phyloP scores from a whole-genome alignment of 140 eudicot species.

The Flaveria floridana region DNA sequence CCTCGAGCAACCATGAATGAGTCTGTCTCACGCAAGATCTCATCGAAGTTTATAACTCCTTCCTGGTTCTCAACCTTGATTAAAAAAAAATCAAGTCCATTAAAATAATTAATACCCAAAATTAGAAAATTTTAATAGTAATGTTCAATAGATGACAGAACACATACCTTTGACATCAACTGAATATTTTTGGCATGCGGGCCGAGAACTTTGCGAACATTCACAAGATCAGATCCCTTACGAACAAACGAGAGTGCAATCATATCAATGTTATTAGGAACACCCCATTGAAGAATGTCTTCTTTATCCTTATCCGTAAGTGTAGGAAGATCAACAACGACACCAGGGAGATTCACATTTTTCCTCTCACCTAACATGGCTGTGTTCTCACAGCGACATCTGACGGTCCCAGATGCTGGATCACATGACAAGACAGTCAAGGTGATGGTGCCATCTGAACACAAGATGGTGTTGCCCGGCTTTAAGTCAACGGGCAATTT shows the following conservation, averaged over 20 bases:
- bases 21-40: slow-evolving; percentile 54
- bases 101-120: background rate
- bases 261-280: slow-evolving; percentile 56
- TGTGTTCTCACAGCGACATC: slow-evolving; percentile 57
- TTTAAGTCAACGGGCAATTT: slow-evolving; percentile 54
- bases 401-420: slow-evolving; percentile 43
- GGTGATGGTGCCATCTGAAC: slow-evolving; percentile 62
- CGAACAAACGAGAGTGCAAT: slow-evolving; percentile 54
- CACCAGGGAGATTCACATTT: slow-evolving; percentile 57
- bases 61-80: slow-evolving; percentile 59
- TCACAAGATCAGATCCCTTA: slow-evolving; percentile 59
- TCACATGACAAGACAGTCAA: slow-evolving; percentile 48
- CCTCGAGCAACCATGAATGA: slow-evolving; percentile 70
- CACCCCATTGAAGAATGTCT: slow-evolving; percentile 56
- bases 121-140: background rate
- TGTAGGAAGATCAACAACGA: slow-evolving; percentile 56
- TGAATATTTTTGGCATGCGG: slow-evolving; percentile 54
- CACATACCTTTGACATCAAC: slow-evolving; percentile 56
- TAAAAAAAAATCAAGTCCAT: background rate
- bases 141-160: background rate
- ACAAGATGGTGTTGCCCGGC: slow-evolving; percentile 53
- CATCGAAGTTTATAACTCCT: slow-evolving; percentile 58
- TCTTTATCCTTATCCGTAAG: slow-evolving; percentile 56
- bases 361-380: slow-evolving; percentile 62
- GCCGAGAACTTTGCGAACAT: slow-evolving; percentile 53